These are phyloP conservation scores for Phytophthora macrochlamydospora DNA, from an alignment of 352 stramenopile genomes.

Conservation along the genomic window DNA sequence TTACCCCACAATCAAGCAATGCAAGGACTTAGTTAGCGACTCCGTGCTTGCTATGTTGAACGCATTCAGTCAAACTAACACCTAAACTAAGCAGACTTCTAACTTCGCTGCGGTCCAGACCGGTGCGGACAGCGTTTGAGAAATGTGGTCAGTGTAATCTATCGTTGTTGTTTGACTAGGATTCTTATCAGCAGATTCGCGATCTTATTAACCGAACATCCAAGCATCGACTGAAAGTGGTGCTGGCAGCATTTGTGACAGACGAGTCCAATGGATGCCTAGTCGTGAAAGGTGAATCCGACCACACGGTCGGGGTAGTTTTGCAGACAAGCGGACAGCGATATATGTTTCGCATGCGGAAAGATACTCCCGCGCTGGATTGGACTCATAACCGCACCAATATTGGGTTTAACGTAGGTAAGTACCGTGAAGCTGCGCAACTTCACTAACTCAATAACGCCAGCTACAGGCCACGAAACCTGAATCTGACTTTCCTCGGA, in stretches of 20 bases:
- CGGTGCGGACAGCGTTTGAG: not conserved
- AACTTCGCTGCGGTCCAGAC: not conserved
- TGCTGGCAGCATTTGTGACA: conserved; percentile 4
- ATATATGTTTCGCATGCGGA: not conserved
- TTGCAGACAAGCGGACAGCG: not conserved
- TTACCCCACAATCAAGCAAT: not conserved
- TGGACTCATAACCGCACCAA: conserved; percentile 8
- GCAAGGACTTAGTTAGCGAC: not conserved
- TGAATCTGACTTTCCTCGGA: too few relatives aligned
- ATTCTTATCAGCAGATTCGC: not conserved
- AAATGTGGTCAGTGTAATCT: not conserved
- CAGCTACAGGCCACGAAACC: too few relatives aligned
- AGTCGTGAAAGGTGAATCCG: not conserved
- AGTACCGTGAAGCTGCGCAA: conserved; percentile 3
- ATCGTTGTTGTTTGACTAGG: not conserved
- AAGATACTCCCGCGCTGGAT: not conserved
- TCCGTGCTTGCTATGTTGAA: not conserved
- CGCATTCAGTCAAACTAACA: conserved; percentile 3
- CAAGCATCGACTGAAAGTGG: not conserved
- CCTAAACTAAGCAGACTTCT: conserved; percentile 3
- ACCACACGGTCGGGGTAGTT: not conserved
- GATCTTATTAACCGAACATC: not conserved
- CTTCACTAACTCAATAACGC: too few relatives aligned
- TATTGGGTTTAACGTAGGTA: conserved; percentile 4
- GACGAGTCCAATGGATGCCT: not conserved